phyloP scores from a whole-genome alignment of 2,329 filamentous ascomycete species.

The Fusarium sp. region DNA sequence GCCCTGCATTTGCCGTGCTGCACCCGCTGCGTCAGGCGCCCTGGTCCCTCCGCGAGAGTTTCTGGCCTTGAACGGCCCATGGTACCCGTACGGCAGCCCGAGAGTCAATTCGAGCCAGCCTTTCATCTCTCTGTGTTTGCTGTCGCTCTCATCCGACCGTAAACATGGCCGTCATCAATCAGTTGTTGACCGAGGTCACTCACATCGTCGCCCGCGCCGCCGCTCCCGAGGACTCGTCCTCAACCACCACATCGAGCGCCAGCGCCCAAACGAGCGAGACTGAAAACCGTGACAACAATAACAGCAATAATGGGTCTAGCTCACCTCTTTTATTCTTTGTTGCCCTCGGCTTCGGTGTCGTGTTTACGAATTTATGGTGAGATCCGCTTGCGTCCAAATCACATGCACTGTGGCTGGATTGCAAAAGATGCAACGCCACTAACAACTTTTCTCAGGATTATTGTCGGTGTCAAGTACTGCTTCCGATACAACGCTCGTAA shows the following conservation, averaged over 20 bases:
- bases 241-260: constrained; percentile 35
- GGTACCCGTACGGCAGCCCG: constrained; percentile 43
- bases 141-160: constrained; percentile 23
- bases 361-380: constrained; percentile 98
- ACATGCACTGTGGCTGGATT: background rate
- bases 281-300: constrained; percentile 25
- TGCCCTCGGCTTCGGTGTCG: constrained; percentile 94
- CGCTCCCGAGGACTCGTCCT: constrained; percentile 31
- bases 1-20: constrained; percentile 33
- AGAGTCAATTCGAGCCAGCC: constrained; percentile 44
- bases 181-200: constrained; percentile 43
- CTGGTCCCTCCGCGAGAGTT: constrained; percentile 23
- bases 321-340: constrained; percentile 81
- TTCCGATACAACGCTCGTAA: constrained; percentile 98
- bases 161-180: constrained; percentile 43
- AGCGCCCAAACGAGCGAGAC: constrained; percentile 30
- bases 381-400: constrained; percentile 46
- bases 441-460: constrained; percentile 78
- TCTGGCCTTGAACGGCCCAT: constrained; percentile 38
- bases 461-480: constrained; percentile 99
- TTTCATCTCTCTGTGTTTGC: constrained; percentile 31
- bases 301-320: constrained; percentile 49
- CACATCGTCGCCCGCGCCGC: constrained; percentile 42
- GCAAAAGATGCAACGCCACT: constrained; percentile 12
- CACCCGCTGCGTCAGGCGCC: constrained; percentile 13